phyloP scores from a whole-genome alignment of 202 grass and related monocot genomes.

The Tripidium arundinaceum region DNA sequence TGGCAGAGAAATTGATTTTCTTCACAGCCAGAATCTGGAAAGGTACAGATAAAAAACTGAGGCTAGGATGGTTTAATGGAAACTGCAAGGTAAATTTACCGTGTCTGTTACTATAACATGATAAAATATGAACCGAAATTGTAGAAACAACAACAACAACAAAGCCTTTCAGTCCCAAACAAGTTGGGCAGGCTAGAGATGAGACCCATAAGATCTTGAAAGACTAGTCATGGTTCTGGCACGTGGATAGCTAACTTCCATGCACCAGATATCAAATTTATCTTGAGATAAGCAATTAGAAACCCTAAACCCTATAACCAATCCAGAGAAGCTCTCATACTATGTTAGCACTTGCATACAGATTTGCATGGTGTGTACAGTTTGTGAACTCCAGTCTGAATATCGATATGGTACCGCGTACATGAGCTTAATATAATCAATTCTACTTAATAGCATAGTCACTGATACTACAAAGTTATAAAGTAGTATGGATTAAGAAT shows the following conservation, averaged over 20 bases:
- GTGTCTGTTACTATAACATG: not conserved
- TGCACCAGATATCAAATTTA: no score
- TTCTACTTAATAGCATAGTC: not conserved
- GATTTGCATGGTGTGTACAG: not conserved
- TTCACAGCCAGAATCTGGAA: constrained; percentile 76
- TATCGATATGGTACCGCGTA: not conserved
- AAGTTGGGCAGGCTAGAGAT: no score
- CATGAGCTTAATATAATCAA: not conserved
- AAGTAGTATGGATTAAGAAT: not conserved
- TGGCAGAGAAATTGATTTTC: constrained; percentile 68
- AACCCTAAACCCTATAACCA: not conserved
- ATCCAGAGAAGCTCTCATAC: not conserved
- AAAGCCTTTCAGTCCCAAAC: no score
- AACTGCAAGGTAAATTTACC: not conserved
- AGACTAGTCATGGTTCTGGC: no score
- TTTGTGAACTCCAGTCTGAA: not conserved
- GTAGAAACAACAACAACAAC: no score
- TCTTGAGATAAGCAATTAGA: not conserved
- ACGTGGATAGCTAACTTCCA: no score
- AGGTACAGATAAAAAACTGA: constrained; percentile 26
- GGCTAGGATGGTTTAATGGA: not conserved
- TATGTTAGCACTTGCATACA: no score
- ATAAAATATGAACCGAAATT: not conserved
- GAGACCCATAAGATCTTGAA: no score
- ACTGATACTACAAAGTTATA: not conserved